phyloP scores from a whole-genome alignment of 352 stramenopile genomes.

The Pythium apleroticum region DNA sequence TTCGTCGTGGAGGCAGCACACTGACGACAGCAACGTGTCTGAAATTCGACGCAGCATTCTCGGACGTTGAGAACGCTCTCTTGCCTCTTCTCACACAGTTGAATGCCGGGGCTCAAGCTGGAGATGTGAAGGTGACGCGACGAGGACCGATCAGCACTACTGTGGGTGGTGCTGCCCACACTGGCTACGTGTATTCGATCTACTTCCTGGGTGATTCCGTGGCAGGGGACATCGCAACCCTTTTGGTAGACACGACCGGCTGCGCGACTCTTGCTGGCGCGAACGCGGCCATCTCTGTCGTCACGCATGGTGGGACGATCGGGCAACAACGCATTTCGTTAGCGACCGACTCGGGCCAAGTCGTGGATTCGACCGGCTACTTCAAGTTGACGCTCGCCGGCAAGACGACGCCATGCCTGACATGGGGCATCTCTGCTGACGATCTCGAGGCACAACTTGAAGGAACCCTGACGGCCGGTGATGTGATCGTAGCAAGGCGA shows the following conservation, averaged over 20 bases:
- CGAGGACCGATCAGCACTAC: constrained; percentile 32
- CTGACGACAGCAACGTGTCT: constrained; percentile 42
- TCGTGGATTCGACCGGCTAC: constrained; percentile 55
- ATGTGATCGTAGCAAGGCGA: constrained; percentile 58
- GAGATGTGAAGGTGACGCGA: constrained; percentile 59
- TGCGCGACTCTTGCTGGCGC: constrained; percentile 35
- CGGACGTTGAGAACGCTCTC: constrained; percentile 28
- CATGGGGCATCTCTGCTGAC: constrained; percentile 51
- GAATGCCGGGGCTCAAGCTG: constrained; percentile 24
- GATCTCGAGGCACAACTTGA: constrained; percentile 54
- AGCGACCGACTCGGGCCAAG: constrained; percentile 76
- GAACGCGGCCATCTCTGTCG: constrained; percentile 37
- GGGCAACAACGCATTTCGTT: constrained; percentile 80
- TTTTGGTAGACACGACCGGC: constrained; percentile 26
- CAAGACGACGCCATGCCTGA: constrained; percentile 40
- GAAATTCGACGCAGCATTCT: constrained; percentile 32
- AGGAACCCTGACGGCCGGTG: constrained; percentile 32
- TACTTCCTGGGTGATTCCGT: constrained; percentile 91
- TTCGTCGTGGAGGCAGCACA: constrained; percentile 37
- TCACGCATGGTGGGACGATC: constrained; percentile 76
- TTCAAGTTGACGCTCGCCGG: constrained; percentile 43
- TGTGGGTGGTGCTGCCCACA: constrained; percentile 31
- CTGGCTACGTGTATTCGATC: constrained; percentile 88
- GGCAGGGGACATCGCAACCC: constrained; percentile 73
- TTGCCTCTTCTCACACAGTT: constrained; percentile 28